These are phyloP conservation scores for Panicum miliaceum DNA, from an alignment of 176 grass and related monocot genomes.

Conservation along the genomic window DNA sequence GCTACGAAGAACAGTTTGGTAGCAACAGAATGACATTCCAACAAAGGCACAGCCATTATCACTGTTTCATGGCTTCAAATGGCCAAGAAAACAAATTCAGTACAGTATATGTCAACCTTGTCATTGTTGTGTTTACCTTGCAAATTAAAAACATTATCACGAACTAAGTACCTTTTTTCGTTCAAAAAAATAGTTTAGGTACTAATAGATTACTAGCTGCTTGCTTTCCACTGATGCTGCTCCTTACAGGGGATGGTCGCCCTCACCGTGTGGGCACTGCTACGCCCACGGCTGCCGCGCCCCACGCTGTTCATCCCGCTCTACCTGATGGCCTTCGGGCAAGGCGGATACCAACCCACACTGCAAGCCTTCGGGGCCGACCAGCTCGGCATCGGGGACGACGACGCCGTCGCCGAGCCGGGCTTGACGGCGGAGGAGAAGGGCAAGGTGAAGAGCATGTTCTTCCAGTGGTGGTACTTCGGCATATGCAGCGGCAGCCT, in stretches of 20 bases:
- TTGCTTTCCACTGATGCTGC: not conserved
- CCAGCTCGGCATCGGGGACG: slow-evolving; percentile 67
- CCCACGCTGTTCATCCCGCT: slow-evolving; percentile 81
- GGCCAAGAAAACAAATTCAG: too few relatives aligned
- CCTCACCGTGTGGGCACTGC: slow-evolving; percentile 70
- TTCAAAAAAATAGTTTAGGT: not conserved
- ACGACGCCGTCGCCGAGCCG: not conserved
- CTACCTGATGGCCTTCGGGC: slow-evolving; percentile 84
- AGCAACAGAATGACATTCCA: not conserved
- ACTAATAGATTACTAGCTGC: not conserved
- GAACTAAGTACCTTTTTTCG: not conserved
- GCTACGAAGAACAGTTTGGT: not conserved
- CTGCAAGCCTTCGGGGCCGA: slow-evolving; percentile 93
- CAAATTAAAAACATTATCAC: not conserved
- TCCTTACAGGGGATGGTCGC: slow-evolving; percentile 58
- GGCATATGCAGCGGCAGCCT: slow-evolving; percentile 88
- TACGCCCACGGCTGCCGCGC: slow-evolving; percentile 65
- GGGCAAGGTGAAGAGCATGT: slow-evolving; percentile 66
- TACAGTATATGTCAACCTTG: not conserved
- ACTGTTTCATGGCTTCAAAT: not conserved
- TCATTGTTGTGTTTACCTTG: not conserved
- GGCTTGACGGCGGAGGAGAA: slow-evolving; percentile 47
- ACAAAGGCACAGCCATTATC: not conserved
- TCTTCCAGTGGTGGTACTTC: slow-evolving; percentile 99
- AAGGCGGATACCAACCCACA: slow-evolving; percentile 81